A percentile compares a stretch with the other conserved stretches of the same genome.
phyloP scores from a whole-genome alignment of 176 grass and related monocot genomes.

The Oryza glumipatula region DNA sequence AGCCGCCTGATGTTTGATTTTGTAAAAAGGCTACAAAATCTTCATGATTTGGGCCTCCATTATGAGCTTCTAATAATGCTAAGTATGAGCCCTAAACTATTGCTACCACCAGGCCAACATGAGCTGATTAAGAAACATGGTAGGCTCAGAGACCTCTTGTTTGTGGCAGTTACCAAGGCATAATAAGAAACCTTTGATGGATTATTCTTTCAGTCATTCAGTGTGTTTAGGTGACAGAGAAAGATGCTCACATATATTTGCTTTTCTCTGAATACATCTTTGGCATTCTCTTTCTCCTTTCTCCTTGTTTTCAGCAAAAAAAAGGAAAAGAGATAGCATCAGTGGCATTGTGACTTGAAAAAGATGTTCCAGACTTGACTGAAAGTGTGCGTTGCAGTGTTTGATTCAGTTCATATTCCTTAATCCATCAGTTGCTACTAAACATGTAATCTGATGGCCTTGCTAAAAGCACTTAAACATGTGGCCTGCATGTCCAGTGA shows the following conservation, averaged over 20 bases:
- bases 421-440: background rate
- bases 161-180: background rate
- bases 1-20: slow-evolving; percentile 15
- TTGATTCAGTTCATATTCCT: background rate
- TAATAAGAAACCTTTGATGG: background rate
- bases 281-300: background rate
- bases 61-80: slow-evolving; percentile 20
- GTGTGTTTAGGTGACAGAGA: background rate
- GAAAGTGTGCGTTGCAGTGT: background rate
- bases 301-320: slow-evolving; percentile 6
- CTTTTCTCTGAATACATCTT: background rate
- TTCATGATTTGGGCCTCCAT: slow-evolving; percentile 38
- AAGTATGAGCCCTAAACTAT: slow-evolving; percentile 5
- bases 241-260: background rate
- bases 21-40: slow-evolving; percentile 19
- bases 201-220: background rate
- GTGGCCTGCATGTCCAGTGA: background rate
- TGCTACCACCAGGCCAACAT: background rate
- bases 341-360: background rate
- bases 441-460: background rate
- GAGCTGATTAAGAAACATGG: background rate
- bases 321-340: background rate
- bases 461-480: background rate
- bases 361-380: background rate
- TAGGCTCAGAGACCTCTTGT: background rate